Conservation (phyloP, 2,329 filamentous ascomycete species). For the Fusarium devonianum region DNA sequence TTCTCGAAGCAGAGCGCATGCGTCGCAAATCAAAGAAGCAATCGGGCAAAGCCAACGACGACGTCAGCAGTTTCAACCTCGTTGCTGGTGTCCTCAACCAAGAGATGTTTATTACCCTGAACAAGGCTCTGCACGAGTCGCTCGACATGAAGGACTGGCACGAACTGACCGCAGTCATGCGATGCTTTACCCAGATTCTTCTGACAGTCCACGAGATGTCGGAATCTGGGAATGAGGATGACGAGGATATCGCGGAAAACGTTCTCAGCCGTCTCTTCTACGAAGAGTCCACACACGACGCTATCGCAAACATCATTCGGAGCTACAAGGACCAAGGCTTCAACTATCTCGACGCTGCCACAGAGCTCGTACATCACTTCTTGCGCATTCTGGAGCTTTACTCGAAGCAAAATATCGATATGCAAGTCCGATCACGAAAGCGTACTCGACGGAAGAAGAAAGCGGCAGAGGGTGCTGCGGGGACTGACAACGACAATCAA, state of each 20-base stretch:
- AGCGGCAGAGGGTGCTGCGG: slow-evolving; percentile 53
- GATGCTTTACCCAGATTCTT: slow-evolving; percentile 93
- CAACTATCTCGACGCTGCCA: slow-evolving; percentile 89
- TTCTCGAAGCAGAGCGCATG: slow-evolving; percentile 82
- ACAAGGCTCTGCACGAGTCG: slow-evolving; percentile 79
- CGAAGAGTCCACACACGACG: slow-evolving; percentile 92
- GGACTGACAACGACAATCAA: slow-evolving; percentile 58
- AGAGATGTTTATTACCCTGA: slow-evolving; percentile 90
- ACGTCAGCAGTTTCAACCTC: slow-evolving; percentile 80
- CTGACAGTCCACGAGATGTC: slow-evolving; percentile 94
- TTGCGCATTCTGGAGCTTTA: slow-evolving; percentile 90
- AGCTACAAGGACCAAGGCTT: slow-evolving; percentile 95
- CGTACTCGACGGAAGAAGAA: slow-evolving; percentile 77
- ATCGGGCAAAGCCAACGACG: slow-evolving; percentile 56
- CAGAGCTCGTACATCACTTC: slow-evolving; percentile 90
- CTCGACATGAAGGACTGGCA: slow-evolving; percentile 87
- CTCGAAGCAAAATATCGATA: slow-evolving; percentile 91
- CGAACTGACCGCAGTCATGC: slow-evolving; percentile 86
- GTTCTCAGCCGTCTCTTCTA: slow-evolving; percentile 98
- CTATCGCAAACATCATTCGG: slow-evolving; percentile 78
- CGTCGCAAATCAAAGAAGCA: slow-evolving; percentile 69
- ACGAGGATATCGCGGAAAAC: slow-evolving; percentile 97
- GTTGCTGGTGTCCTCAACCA: slow-evolving; percentile 92
- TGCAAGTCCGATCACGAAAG: slow-evolving; percentile 87
- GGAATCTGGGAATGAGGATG: slow-evolving; percentile 83